These are phyloP conservation scores for Vitis rupestris DNA, from an alignment of 164 flowering plant genomes.

Conservation along the genomic window DNA sequence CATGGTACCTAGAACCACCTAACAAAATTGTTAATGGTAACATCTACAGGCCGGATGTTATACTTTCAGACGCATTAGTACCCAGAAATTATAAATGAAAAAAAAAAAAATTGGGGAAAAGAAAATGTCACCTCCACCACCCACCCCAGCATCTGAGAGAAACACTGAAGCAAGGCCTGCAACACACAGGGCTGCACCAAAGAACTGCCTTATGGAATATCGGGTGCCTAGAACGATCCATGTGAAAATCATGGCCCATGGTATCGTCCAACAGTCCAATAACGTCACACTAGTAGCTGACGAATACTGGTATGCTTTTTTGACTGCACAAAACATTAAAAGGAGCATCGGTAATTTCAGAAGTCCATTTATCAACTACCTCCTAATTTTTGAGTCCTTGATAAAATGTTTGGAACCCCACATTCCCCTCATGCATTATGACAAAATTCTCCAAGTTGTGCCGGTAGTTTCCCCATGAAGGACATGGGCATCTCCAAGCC, in stretches of 20 bases:
- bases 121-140: conserved; percentile 55
- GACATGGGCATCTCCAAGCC: too few relatives aligned
- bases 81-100: neutral
- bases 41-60: neutral
- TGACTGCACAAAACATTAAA: conserved; percentile 41
- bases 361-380: neutral
- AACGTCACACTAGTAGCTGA: conserved; percentile 81
- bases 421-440: neutral
- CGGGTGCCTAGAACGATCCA: conserved; percentile 63
- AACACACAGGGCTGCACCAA: conserved; percentile 59
- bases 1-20: neutral
- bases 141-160: conserved; percentile 66
- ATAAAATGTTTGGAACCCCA: too few relatives aligned
- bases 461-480: too few relatives aligned
- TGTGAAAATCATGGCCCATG: conserved; percentile 75
- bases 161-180: conserved; percentile 68
- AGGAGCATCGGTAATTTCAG: neutral
- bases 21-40: neutral
- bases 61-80: neutral
- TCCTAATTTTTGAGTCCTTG: too few relatives aligned
- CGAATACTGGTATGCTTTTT: conserved; percentile 68
- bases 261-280: conserved; percentile 74
- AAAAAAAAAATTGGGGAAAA: neutral
- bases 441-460: neutral
- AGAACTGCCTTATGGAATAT: conserved; percentile 59